phyloP scores from a whole-genome alignment of 2,329 filamentous ascomycete species.

The Penicillium digitatum region DNA sequence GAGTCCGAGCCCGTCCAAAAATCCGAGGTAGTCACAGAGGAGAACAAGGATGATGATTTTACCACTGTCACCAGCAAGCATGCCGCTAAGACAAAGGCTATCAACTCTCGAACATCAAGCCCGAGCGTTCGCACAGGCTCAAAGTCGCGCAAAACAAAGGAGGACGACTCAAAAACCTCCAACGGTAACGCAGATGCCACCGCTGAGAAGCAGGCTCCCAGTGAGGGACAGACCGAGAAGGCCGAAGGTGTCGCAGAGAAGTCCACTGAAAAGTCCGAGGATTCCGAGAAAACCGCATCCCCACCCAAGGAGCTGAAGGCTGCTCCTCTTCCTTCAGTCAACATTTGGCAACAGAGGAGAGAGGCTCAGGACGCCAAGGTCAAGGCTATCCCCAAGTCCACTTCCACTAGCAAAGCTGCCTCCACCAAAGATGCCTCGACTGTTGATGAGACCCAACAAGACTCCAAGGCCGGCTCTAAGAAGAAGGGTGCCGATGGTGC shows the following conservation, averaged over 20 bases:
- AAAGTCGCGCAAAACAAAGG: constrained; percentile 53
- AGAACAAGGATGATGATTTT: constrained; percentile 36
- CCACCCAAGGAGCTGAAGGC: constrained; percentile 65
- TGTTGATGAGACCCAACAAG: constrained; percentile 38
- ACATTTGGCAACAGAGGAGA: constrained; percentile 79
- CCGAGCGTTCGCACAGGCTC: constrained; percentile 52
- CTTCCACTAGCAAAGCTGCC: constrained; percentile 20
- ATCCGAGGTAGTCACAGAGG: constrained; percentile 37
- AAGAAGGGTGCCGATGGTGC: constrained; percentile 38
- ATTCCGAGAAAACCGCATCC: constrained; percentile 53
- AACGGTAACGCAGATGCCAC: constrained; percentile 60
- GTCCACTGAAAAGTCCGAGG: constrained; percentile 43
- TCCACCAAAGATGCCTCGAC: constrained; percentile 28
- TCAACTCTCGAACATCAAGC: constrained; percentile 47
- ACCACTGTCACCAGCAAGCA: constrained; percentile 27
- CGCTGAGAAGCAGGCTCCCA: constrained; percentile 50
- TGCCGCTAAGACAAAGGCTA: constrained; percentile 28
- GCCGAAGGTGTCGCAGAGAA: constrained; percentile 57
- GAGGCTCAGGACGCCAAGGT: constrained; percentile 58
- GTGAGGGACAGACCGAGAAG: constrained; percentile 38
- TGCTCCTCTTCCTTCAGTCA: constrained; percentile 77
- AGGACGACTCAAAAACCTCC: constrained; percentile 59
- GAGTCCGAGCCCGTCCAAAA: constrained; percentile 45
- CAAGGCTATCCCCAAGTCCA: constrained; percentile 38
- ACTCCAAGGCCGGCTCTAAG: constrained; percentile 39